Percentiles rank a stretch among this genome's conserved stretches.
These are phyloP conservation scores for Ogataea allantospora DNA, from an alignment of 805 yeast genomes.

Conservation along the genomic window DNA sequence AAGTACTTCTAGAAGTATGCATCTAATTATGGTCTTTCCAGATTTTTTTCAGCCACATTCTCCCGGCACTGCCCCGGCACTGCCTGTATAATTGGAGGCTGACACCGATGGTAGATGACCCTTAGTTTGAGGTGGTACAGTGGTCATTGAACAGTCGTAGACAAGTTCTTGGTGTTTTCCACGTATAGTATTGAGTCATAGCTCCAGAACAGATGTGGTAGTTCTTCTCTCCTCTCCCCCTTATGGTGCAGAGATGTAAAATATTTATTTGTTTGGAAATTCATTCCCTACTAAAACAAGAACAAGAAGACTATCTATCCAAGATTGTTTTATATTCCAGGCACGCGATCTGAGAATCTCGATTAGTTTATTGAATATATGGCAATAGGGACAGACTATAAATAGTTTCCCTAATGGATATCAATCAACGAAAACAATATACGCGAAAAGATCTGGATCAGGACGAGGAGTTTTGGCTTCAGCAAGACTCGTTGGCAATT, in stretches of 20 bases:
- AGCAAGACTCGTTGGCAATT: slow-evolving; percentile 16
- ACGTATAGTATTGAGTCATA: no score
- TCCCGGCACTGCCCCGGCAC: slow-evolving; percentile 1
- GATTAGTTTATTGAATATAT: not conserved
- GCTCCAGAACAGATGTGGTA: not conserved
- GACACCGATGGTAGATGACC: no score
- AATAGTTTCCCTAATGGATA: not conserved
- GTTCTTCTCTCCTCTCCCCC: not conserved
- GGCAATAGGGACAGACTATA: not conserved
- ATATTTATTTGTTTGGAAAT: slow-evolving; percentile 9
- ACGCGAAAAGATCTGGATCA: slow-evolving; percentile 25
- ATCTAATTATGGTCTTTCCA: not conserved
- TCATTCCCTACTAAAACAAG: slow-evolving; percentile 7
- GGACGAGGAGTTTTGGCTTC: slow-evolving; percentile 23
- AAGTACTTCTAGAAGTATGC: not conserved
- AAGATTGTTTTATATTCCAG: not conserved
- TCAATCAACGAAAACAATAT: slow-evolving; percentile 16
- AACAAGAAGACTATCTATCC: not conserved
- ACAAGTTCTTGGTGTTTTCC: no score
- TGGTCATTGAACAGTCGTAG: no score
- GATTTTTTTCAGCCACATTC: not conserved
- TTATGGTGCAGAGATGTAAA: slow-evolving; percentile 7
- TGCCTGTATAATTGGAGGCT: not conserved
- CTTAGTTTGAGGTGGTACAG: no score
- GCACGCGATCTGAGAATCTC: no score